Percentiles rank a stretch among this genome's conserved stretches.
These are phyloP conservation scores for Arthrobotrys musiformis DNA, from an alignment of 2,329 filamentous ascomycete species.

Conservation along the genomic window DNA sequence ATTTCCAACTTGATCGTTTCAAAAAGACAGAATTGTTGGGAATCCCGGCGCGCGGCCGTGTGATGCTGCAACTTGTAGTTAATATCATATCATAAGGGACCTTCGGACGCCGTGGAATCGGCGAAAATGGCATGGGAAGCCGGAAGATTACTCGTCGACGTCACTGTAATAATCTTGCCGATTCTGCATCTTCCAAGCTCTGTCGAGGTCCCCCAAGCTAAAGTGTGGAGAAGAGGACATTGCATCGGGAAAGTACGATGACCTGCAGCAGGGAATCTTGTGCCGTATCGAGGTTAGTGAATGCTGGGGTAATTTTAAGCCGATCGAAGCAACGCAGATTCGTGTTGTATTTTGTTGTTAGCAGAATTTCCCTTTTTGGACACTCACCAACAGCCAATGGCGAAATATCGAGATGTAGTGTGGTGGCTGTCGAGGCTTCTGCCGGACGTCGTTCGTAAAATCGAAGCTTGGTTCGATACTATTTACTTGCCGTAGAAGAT, in stretches of 20 bases:
- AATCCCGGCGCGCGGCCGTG: not conserved
- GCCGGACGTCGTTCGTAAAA: too few species aligned
- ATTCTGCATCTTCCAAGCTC: not conserved
- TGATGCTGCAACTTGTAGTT: not conserved
- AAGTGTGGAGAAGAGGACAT: not conserved
- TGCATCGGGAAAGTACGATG: slow-evolving; percentile 22
- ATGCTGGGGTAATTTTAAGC: slow-evolving; percentile 9
- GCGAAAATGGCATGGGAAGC: too few species aligned
- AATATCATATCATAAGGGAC: not conserved
- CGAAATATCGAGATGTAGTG: too few species aligned
- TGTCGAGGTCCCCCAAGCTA: not conserved
- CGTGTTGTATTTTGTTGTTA: not conserved
- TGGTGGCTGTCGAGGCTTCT: too few species aligned
- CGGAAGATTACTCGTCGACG: not conserved
- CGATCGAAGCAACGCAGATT: not conserved
- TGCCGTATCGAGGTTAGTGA: not conserved
- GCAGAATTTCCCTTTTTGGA: not conserved
- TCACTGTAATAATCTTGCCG: not conserved
- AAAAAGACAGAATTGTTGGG: not conserved
- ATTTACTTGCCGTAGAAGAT: too few species aligned
- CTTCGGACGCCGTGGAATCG: not conserved
- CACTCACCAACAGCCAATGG: too few species aligned
- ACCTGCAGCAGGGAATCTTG: not conserved
- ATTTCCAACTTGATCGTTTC: not conserved
- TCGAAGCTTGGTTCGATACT: too few species aligned